A percentile compares a stretch with the other conserved stretches of the same genome.
These are phyloP conservation scores for Plenodomus biglobosus DNA, from an alignment of 2,329 filamentous ascomycete genomes.

Conservation along the genomic window DNA sequence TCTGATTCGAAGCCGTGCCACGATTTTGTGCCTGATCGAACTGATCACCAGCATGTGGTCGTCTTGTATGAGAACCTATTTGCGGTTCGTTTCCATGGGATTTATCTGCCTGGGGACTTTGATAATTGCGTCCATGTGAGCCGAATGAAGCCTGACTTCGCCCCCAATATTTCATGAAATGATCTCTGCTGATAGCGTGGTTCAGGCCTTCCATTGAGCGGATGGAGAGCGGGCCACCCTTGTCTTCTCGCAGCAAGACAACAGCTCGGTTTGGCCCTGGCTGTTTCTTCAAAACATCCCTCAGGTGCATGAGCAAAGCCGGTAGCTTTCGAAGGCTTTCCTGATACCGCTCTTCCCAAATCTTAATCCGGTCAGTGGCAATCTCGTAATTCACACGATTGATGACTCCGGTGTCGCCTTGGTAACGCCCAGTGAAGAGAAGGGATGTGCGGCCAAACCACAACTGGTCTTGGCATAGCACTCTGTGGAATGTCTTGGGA, in stretches of 20 bases:
- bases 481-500: constrained; percentile 3
- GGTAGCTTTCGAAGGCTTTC: constrained; percentile 26
- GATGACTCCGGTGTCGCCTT: constrained; percentile 13
- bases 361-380: constrained; percentile 15
- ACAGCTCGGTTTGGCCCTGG: constrained; percentile 14
- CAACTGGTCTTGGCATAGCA: constrained; percentile 30
- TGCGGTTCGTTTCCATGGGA: no score
- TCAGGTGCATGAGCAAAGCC: constrained; percentile 17
- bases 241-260: constrained; percentile 20
- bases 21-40: no score
- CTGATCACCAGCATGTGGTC: no score
- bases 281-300: constrained; percentile 13
- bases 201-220: constrained; percentile 18
- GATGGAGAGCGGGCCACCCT: constrained; percentile 17
- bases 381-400: constrained; percentile 18
- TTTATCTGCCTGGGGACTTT: no score
- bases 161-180: constrained; percentile 19
- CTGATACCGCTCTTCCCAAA: constrained; percentile 29
- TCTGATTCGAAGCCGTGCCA: no score
- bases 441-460: constrained; percentile 37
- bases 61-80: no score
- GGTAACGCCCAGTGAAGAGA: constrained; percentile 26
- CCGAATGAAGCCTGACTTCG: neutral
- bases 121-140: no score
- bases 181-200: constrained; percentile 13